Percentiles rank a stretch among this genome's conserved stretches.
phyloP scores from a whole-genome alignment of 2,329 filamentous ascomycete genomes.

The Colletotrichum ledebouriae region DNA sequence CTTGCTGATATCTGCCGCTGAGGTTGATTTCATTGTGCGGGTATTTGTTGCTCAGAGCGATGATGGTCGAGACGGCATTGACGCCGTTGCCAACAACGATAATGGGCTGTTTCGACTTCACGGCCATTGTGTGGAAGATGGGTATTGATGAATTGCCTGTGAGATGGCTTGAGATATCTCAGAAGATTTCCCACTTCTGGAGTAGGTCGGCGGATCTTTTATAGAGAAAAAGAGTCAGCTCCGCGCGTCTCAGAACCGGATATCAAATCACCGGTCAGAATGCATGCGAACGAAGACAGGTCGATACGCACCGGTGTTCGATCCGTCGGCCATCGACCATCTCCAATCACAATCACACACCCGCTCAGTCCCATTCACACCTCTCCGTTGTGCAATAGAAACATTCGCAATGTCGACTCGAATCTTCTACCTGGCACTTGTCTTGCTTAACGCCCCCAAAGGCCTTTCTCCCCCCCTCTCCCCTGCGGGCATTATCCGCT shows the following conservation, averaged over 20 bases:
- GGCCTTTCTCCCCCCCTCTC: too few species aligned
- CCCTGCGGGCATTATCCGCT: neutral
- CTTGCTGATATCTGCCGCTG: constrained; percentile 40
- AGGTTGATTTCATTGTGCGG: constrained; percentile 49
- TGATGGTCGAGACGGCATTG: constrained; percentile 55
- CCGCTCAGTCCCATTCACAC: neutral
- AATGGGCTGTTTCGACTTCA: constrained; percentile 40
- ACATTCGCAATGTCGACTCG: neutral
- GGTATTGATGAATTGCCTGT: neutral
- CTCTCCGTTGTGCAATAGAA: neutral
- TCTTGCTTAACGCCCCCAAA: too few species aligned
- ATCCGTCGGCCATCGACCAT: constrained; percentile 9
- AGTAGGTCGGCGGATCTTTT: neutral
- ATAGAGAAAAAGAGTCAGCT: constrained; percentile 14
- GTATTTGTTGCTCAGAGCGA: constrained; percentile 40
- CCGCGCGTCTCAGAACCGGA: neutral
- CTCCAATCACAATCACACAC: neutral
- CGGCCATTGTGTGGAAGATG: constrained; percentile 25
- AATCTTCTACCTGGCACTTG: neutral
- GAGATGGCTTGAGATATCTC: constrained; percentile 3
- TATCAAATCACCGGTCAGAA: neutral
- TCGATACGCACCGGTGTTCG: constrained; percentile 7
- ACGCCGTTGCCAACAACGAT: constrained; percentile 60
- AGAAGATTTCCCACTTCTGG: neutral
- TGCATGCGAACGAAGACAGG: neutral